Base-by-base conservation (phyloP, 257 asterid genomes). In the Penstemon barbatus region DNA sequence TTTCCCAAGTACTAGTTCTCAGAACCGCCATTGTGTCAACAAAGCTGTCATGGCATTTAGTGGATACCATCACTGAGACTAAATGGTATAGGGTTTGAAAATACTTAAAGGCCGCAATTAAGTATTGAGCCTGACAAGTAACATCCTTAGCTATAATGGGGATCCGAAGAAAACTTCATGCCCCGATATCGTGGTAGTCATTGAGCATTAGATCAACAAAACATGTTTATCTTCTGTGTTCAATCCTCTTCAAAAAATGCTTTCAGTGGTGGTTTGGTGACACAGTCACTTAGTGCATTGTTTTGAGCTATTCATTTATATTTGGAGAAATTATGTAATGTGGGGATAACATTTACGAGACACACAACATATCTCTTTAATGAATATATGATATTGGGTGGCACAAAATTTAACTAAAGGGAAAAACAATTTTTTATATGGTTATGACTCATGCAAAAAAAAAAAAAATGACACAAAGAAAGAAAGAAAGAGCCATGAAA, bases 121-220 rank as follows among this genome's bases (percentile, higher is more conserved):
- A 15, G 0, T 5, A 7, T 39, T 40, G 33, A 54, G 12, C 44
- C 45, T 11, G n/a, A 46, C 38, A 40, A 38, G 49, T 57, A 46
- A 6, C 5, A 5, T 63, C 54, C 46, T 61, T 69, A 15, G 19
- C 40, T 62, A 25, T 18, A 19, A 7, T 45, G 48, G 60, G 57
- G 57, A 43, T 13, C 42, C 15, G 9, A 58, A 62, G 54, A 43
- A 62, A 44, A 33, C 54, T 6, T 65, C 12, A 61, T 63, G 40
- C 54, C 6, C 19, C 12, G 19, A 57, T 8, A 19, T 6, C 19
- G 10, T 53, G 42, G 25, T 10, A 64, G 45, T 46, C 50, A n/a
- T 11, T 64, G n/a, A 49, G 5, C 9, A 7, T 37, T 59, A 10
- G 3, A 49, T 19, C 19, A 19, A 44, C 25, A 25, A 25, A 25